Percentiles rank a stretch among this genome's conserved stretches.
Evolutionary conservation across 148 eudicot species (phyloP).

Genomic region (Pouteria glomerata): DNA sequence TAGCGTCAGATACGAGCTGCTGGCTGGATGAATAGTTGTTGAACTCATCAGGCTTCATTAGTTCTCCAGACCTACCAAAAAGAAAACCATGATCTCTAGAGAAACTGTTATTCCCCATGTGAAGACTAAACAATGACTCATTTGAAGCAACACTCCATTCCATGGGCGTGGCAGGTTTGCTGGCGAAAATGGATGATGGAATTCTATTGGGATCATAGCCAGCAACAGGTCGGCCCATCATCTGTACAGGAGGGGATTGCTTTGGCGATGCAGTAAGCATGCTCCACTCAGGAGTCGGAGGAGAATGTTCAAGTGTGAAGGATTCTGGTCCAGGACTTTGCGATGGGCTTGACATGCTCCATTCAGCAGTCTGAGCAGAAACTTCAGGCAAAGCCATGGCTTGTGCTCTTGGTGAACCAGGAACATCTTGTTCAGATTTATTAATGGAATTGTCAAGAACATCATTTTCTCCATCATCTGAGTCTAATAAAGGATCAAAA

Average conservation of each 20-base stretch:
- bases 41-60: slow-evolving; percentile 17
- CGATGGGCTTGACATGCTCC: slow-evolving; percentile 30
- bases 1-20: slow-evolving; percentile 9
- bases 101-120: slow-evolving; percentile 50
- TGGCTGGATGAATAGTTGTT: not conserved
- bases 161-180: slow-evolving; percentile 20
- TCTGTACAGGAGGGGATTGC: slow-evolving; percentile 32
- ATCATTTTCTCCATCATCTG: slow-evolving; percentile 3
- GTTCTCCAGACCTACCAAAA: slow-evolving; percentile 28
- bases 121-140: slow-evolving; percentile 51
- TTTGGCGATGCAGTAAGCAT: slow-evolving; percentile 8
- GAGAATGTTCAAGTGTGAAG: not conserved
- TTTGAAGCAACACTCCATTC: slow-evolving; percentile 55
- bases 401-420: not conserved
- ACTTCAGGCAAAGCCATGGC: not conserved
- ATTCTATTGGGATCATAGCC: slow-evolving; percentile 41
- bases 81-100: slow-evolving; percentile 25
- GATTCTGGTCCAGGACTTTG: slow-evolving; percentile 3
- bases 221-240: slow-evolving; percentile 20
- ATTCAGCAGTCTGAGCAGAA: slow-evolving; percentile 13
- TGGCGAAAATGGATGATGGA: slow-evolving; percentile 33
- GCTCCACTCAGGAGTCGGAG: slow-evolving; percentile 10
- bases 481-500: slow-evolving; percentile 17
- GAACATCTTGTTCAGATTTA: slow-evolving; percentile 2
- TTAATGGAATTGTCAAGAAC: not conserved